Base-by-base conservation (phyloP, 371 early-diverging fungal genomes). In the Paraphysoderma sedebokerense region DNA sequence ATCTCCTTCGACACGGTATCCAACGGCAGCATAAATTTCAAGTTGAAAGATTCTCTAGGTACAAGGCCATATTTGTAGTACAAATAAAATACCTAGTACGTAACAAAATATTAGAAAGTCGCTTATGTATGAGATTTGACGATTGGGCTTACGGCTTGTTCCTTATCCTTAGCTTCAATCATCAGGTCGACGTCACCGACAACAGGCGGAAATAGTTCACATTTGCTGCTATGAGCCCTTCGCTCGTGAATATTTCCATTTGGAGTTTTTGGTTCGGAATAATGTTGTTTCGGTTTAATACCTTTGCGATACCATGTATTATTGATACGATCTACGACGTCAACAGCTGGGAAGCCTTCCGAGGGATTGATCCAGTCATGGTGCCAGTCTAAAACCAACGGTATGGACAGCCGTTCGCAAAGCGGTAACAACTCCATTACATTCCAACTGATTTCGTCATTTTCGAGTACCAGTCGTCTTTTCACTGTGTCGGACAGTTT, bases 81-180 rank as follows among this genome's bases (percentile, higher is more conserved):
- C 22, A 70, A 55, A 12, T 66, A 53, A 37, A 70, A 55, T 1
- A 70, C 66, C 5, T 67, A 67, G 62, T 70, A 68, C 36, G 67
- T 67, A 60, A 53, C 30, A 20, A 39, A 1, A 13, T 3, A 26
- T 11, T 32, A 34, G 6, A 35, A 27, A 41, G 30, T 15, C 2
- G 23, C 11, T 8, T 24, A 5, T 1, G 22, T 15, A 8, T n/a
- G n/a, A n/a, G n/a, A 17, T 44, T 20, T 5, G 6, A 22, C n/a
- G 19, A 45, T 7, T 32, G 3, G 12, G 1, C n/a, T 37, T 49
- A 64, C 64, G n/a, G n/a, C n/a, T n/a, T n/a, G n/a, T n/a, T n/a
- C 67, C 52, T 70, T 70, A 20, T 67, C 69, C 31, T 70, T 70
- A 19, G 71, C 71, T 47, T 70, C 71, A 32, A 70, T 68, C 70